Percentiles rank a stretch among this genome's conserved stretches.
Conservation (phyloP, 2,329 filamentous ascomycete genomes). For the Neonectria hederae region DNA sequence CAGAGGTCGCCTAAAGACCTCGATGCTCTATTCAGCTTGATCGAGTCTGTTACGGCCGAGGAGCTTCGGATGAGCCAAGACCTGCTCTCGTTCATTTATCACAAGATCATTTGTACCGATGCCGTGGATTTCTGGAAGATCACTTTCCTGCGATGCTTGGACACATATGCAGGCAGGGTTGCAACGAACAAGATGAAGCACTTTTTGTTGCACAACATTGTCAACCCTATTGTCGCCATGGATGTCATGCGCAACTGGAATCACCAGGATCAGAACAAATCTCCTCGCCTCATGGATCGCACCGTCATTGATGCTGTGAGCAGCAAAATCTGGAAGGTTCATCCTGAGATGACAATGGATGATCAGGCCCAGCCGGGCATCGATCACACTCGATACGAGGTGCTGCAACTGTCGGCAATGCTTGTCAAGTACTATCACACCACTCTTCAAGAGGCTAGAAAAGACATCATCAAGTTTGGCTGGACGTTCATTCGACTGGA, state of each 20-base stretch:
- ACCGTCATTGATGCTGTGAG: conserved; percentile 89
- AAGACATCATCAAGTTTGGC: conserved; percentile 98
- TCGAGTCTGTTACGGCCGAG: conserved; percentile 84
- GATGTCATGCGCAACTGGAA: conserved; percentile 89
- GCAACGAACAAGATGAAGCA: conserved; percentile 91
- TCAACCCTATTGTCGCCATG: conserved; percentile 96
- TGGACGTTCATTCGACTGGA: conserved; percentile 99
- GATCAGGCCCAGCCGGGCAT: conserved; percentile 86
- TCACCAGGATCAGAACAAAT: conserved; percentile 62
- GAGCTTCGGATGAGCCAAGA: conserved; percentile 81
- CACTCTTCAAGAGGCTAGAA: conserved; percentile 88
- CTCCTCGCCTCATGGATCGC: conserved; percentile 83
- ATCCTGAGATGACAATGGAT: conserved; percentile 82
- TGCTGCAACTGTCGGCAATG: conserved; percentile 93
- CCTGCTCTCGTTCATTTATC: conserved; percentile 85
- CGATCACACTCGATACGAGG: conserved; percentile 95
- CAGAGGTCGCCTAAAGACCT: conserved; percentile 78
- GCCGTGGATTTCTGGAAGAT: conserved; percentile 88
- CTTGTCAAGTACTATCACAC: conserved; percentile 93
- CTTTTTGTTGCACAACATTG: conserved; percentile 89
- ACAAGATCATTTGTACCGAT: conserved; percentile 82
- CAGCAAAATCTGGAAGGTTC: conserved; percentile 92
- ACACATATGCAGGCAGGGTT: conserved; percentile 81
- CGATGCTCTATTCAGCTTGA: conserved; percentile 84
- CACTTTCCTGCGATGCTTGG: conserved; percentile 84